Percentiles rank a stretch among this genome's conserved stretches.
Evolutionary conservation across 2,329 filamentous ascomycete species (phyloP).

Genomic region (Ilyonectria robusta): DNA sequence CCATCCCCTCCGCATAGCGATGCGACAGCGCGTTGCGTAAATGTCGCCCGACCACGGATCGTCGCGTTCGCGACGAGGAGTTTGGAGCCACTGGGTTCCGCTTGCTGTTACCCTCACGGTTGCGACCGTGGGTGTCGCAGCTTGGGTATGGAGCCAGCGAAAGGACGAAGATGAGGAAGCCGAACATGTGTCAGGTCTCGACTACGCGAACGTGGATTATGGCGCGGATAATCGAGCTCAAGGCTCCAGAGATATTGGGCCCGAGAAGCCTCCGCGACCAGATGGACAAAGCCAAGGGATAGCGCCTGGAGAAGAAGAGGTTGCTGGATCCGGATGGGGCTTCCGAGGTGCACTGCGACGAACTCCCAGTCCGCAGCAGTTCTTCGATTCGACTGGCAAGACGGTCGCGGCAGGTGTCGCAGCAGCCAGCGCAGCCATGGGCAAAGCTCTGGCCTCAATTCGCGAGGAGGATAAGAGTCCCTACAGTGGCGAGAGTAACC

Average conservation of each 20-base stretch:
- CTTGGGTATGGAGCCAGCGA: slow-evolving; percentile 95
- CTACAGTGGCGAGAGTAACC: slow-evolving; percentile 83
- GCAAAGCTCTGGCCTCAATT: slow-evolving; percentile 86
- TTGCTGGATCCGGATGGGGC: slow-evolving; percentile 72
- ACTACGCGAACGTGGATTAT: slow-evolving; percentile 65
- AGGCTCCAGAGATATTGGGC: slow-evolving; percentile 56
- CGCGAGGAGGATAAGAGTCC: slow-evolving; percentile 84
- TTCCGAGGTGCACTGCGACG: slow-evolving; percentile 83
- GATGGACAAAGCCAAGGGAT: slow-evolving; percentile 61
- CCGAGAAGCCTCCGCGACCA: slow-evolving; percentile 56
- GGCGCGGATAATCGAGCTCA: slow-evolving; percentile 68
- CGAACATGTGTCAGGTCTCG: slow-evolving; percentile 66
- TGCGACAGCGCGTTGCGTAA: slow-evolving; percentile 55
- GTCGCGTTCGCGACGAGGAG: slow-evolving; percentile 73
- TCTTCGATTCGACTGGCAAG: slow-evolving; percentile 87
- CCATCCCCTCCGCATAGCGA: slow-evolving; percentile 46
- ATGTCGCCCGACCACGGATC: slow-evolving; percentile 75
- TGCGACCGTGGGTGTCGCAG: slow-evolving; percentile 87
- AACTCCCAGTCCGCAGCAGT: slow-evolving; percentile 89
- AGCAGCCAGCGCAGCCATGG: slow-evolving; percentile 85
- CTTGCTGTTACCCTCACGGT: slow-evolving; percentile 88
- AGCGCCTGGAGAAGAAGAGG: slow-evolving; percentile 47
- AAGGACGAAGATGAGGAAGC: slow-evolving; percentile 78
- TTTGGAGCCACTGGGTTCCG: slow-evolving; percentile 90
- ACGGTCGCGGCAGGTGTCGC: slow-evolving; percentile 85